Evolutionary conservation across 768 basidiomycete species (phyloP).

Genomic region (Podaxis rugospora): DNA sequence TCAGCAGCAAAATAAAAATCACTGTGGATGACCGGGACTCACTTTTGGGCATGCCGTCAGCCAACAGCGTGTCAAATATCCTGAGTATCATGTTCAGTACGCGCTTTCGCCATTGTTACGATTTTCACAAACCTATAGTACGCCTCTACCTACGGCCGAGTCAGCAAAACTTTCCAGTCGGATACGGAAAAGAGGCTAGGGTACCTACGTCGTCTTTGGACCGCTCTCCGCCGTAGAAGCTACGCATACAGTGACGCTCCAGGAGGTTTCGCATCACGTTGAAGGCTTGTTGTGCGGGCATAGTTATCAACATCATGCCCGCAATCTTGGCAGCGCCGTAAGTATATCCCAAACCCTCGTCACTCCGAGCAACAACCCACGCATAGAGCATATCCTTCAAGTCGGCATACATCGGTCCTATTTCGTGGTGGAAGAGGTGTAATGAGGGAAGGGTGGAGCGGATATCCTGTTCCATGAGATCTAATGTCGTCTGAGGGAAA

Average conservation of each 20-base stretch:
- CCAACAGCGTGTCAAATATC: slow-evolving; percentile 88
- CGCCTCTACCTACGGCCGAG: slow-evolving; percentile 67
- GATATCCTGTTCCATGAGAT: slow-evolving; percentile 72
- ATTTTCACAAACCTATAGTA: slow-evolving; percentile 69
- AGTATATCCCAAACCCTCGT: slow-evolving; percentile 77
- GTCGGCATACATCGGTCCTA: slow-evolving; percentile 78
- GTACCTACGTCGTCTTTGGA: slow-evolving; percentile 77
- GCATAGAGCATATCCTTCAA: slow-evolving; percentile 81
- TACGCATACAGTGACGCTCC: slow-evolving; percentile 79
- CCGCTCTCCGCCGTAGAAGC: slow-evolving; percentile 73
- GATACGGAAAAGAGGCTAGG: not conserved
- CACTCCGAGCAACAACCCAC: slow-evolving; percentile 83
- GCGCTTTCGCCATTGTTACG: not conserved
- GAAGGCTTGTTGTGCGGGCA: slow-evolving; percentile 73
- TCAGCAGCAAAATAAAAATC: slow-evolving; percentile 7
- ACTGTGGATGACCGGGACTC: slow-evolving; percentile 18
- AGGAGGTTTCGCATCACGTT: slow-evolving; percentile 81
- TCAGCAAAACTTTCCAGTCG: slow-evolving; percentile 16
- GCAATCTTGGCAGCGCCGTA: slow-evolving; percentile 68
- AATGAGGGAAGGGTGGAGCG: slow-evolving; percentile 66
- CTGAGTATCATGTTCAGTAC: slow-evolving; percentile 30
- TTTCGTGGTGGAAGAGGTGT: slow-evolving; percentile 74
- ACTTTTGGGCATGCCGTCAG: slow-evolving; percentile 95
- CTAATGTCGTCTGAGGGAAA: slow-evolving; percentile 62
- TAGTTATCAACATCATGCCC: slow-evolving; percentile 83